These are phyloP conservation scores for Tulasnella sp. DNA, from an alignment of 768 basidiomycete genomes.

Conservation along the genomic window DNA sequence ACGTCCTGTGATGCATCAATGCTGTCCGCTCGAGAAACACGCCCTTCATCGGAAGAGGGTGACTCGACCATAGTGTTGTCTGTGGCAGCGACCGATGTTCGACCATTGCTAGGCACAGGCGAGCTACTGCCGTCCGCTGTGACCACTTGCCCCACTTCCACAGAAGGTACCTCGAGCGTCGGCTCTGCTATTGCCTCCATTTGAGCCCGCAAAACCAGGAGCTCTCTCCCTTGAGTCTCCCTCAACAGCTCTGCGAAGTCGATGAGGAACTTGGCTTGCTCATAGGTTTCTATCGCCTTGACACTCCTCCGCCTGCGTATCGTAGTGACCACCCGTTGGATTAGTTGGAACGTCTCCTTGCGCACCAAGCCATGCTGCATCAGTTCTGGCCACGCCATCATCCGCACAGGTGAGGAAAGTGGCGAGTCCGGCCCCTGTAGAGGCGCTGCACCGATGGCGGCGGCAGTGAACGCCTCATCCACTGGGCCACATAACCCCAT, in stretches of 20 bases:
- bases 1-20: too few relatives aligned
- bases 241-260: conserved; percentile 59
- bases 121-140: neutral
- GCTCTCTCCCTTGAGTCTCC: neutral
- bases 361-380: conserved; percentile 22
- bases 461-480: conserved; percentile 3
- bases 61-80: conserved; percentile 6
- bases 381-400: conserved; percentile 19
- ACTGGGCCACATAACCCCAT: conserved; percentile 67
- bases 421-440: conserved; percentile 13
- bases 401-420: neutral
- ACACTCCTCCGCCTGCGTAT: conserved; percentile 66
- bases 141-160: neutral
- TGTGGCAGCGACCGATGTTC: neutral
- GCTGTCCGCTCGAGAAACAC: too few relatives aligned
- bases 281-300: conserved; percentile 90
- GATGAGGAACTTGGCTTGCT: conserved; percentile 78
- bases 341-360: conserved; percentile 48
- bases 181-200: neutral
- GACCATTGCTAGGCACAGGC: neutral
- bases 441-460: neutral
- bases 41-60: too few relatives aligned
- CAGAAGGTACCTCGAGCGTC: neutral
- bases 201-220: neutral
- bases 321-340: conserved; percentile 62